A percentile compares a stretch with the other conserved stretches of the same genome.
Evolutionary conservation across 495 filamentous ascomycete species (phyloP).

Genomic region (Lepidopterella palustris): DNA sequence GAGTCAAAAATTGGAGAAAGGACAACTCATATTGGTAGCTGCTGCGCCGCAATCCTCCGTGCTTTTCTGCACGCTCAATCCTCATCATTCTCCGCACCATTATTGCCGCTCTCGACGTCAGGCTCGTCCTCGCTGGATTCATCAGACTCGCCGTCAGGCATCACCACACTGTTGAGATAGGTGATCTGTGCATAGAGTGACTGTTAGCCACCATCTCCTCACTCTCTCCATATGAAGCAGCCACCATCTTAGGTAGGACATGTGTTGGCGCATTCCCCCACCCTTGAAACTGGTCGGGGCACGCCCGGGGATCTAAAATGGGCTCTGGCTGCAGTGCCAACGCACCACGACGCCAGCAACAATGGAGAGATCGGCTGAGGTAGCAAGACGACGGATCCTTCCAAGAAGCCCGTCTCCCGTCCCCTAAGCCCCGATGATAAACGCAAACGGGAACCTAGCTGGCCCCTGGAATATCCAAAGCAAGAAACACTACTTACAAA

Average conservation of each 20-base stretch:
- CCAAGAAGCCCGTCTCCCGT: not conserved
- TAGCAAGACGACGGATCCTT: constrained; percentile 5
- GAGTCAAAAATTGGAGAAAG: too few relatives aligned
- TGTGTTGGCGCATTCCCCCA: not conserved
- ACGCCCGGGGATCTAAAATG: not conserved
- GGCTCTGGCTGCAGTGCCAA: constrained; percentile 3
- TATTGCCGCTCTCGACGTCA: constrained; percentile 8
- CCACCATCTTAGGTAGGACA: not conserved
- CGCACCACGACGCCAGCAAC: constrained; percentile 5
- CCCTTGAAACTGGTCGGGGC: not conserved
- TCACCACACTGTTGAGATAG: constrained; percentile 42
- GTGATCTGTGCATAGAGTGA: constrained; percentile 32
- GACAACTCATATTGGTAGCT: constrained; percentile 3
- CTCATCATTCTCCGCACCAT: constrained; percentile 17
- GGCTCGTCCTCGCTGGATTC: constrained; percentile 25
- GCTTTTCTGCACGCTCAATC: not conserved
- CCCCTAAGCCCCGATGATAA: not conserved
- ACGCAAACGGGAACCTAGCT: not conserved
- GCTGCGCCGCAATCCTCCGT: not conserved
- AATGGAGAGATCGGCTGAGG: not conserved
- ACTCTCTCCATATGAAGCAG: not conserved
- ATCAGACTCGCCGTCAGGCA: constrained; percentile 33
- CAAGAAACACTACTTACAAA: constrained; percentile 33
- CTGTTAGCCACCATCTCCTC: not conserved
- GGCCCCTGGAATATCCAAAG: not conserved